Conservation (phyloP, 495 filamentous ascomycete genomes). For the Penicillium robsamsonii region DNA sequence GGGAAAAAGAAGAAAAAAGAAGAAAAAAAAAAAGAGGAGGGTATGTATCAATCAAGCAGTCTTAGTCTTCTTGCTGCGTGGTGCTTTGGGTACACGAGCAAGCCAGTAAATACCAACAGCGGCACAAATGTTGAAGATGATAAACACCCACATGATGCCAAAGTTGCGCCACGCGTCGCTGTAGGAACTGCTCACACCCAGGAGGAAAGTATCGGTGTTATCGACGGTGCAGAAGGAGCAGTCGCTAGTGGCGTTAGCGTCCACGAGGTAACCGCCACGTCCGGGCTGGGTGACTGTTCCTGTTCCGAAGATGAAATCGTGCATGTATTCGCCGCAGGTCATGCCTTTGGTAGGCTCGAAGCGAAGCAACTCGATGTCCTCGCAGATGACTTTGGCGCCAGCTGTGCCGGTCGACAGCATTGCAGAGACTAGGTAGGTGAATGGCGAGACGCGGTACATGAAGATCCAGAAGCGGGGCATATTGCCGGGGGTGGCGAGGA, state of each 20-base stretch:
- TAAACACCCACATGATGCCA: conserved; percentile 63
- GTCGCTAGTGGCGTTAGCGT: conserved; percentile 46
- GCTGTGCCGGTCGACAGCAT: conserved; percentile 63
- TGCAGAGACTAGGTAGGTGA: conserved; percentile 66
- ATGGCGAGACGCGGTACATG: conserved; percentile 75
- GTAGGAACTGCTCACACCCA: conserved; percentile 47
- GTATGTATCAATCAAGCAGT: conserved; percentile 4
- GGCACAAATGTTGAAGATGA: conserved; percentile 67
- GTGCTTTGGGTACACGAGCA: conserved; percentile 68
- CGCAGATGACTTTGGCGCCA: conserved; percentile 57
- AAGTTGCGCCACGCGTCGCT: conserved; percentile 70
- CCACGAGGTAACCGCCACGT: conserved; percentile 53
- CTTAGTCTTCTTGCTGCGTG: conserved; percentile 32
- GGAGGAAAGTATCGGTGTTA: conserved; percentile 63
- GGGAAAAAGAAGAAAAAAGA: background rate
- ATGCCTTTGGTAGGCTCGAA: conserved; percentile 49
- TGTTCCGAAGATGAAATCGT: conserved; percentile 40
- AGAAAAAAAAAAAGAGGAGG: background rate
- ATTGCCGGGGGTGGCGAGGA: conserved; percentile 59
- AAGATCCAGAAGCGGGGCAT: conserved; percentile 80
- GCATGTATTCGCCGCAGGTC: conserved; percentile 59
- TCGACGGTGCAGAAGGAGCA: conserved; percentile 64
- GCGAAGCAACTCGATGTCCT: conserved; percentile 53
- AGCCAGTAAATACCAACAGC: conserved; percentile 79
- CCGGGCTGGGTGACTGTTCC: background rate